These are phyloP conservation scores for Plasmodium knowlesi DNA, from an alignment of 169 alveolate genomes.

Conservation along the genomic window DNA sequence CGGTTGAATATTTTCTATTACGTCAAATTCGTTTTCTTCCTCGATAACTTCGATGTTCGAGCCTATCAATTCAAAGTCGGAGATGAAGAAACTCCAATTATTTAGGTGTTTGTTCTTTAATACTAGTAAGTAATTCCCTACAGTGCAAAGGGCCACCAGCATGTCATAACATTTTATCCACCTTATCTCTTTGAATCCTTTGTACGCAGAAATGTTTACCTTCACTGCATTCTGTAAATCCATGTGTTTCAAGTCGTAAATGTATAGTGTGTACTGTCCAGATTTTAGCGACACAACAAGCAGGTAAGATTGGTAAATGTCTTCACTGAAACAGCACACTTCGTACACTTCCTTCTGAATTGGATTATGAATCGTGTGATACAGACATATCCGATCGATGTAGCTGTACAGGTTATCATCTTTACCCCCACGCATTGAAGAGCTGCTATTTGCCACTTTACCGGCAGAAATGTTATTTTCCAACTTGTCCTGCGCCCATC, in stretches of 20 bases:
- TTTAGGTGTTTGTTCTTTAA: constrained; percentile 67
- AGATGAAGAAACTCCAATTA: constrained; percentile 71
- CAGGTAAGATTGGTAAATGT: constrained; percentile 49
- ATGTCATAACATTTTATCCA: constrained; percentile 72
- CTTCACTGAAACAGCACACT: constrained; percentile 68
- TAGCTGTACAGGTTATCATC: background rate
- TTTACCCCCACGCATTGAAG: background rate
- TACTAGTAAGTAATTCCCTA: constrained; percentile 27
- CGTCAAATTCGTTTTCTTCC: constrained; percentile 67
- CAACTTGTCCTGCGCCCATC: background rate
- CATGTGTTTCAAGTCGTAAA: constrained; percentile 50
- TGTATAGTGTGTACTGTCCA: constrained; percentile 63
- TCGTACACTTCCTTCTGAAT: constrained; percentile 64
- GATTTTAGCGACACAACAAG: constrained; percentile 50
- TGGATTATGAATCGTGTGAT: constrained; percentile 69
- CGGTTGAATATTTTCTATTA: constrained; percentile 56
- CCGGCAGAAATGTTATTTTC: background rate
- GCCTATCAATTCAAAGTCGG: constrained; percentile 71
- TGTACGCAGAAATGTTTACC: constrained; percentile 57
- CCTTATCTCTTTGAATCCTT: constrained; percentile 58
- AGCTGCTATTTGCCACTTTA: background rate
- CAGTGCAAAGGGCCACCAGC: constrained; percentile 39
- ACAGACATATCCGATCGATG: constrained; percentile 43
- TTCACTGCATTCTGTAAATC: constrained; percentile 72
- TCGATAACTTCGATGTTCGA: constrained; percentile 71